Base-by-base conservation (phyloP, 805 yeast species). In the Priceomyces castillae region DNA sequence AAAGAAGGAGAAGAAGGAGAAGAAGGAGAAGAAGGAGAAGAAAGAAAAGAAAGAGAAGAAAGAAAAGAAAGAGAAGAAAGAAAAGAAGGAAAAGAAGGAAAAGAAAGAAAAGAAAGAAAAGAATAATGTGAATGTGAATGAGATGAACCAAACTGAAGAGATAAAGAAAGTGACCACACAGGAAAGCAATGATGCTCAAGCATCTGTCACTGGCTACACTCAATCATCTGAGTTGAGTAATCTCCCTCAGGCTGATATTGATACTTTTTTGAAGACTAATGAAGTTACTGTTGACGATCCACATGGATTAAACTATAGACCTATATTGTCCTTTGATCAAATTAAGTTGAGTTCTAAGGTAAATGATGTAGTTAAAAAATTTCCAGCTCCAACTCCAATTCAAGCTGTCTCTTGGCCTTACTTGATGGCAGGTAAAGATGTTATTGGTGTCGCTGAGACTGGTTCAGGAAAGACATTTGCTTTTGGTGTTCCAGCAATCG, bases 401-500 rank as follows among this genome's bases (percentile, higher is more conserved):
- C 99, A 92, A 71, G 78, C 96, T 25, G 88, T 81, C 36, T 78
- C 97, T 7, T 94, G 98, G 98, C 98, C 99, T 51, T 89, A 80
- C 59, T 68, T 92, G 41, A 68, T 90, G 40, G 68, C 78, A 16
- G 85, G 86, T 14, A 77, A 83, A 46, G 99, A 92, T 61, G 95
- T 90, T 19, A 80, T 92, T 52, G 99, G 98, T 64, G 96, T 92
- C 51, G 99, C 99, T 11, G 97, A 92, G 69, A 92, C 99, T 2
- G 99, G 99, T 30, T 88, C 97, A 0, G 99, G 99, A 59, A 92
- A 92, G 66, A 92, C 99, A 0, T 84, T 92, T 67, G 98, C 97
- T 0, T 94, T 92, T 62, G 96, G 97, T 62, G 94, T 94, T 25
- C 99, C 99, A 38, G 97, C 97, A n/a, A 77, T 92, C 41, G 76